Evolutionary conservation across 768 basidiomycete species (phyloP).

Genomic region (Lactarius hengduanensis): DNA sequence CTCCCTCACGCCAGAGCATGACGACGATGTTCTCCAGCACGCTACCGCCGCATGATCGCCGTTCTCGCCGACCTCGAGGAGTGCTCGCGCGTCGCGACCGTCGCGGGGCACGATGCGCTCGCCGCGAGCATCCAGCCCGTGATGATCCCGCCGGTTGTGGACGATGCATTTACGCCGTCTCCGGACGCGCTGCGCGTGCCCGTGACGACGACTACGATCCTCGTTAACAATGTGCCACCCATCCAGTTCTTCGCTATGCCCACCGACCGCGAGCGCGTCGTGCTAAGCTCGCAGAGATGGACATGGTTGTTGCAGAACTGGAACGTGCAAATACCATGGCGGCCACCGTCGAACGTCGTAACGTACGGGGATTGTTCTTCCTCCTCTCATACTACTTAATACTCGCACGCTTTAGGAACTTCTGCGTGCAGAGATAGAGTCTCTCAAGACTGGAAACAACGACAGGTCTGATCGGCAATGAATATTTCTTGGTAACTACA

Average conservation of each 20-base stretch:
- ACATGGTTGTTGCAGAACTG: slow-evolving; percentile 92
- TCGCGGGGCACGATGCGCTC: slow-evolving; percentile 57
- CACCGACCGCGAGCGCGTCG: slow-evolving; percentile 75
- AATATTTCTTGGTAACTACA: slow-evolving; percentile 1
- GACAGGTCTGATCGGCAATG: slow-evolving; percentile 67
- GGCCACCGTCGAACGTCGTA: slow-evolving; percentile 88
- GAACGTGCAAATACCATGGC: slow-evolving; percentile 94
- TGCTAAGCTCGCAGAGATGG: slow-evolving; percentile 87
- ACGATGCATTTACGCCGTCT: slow-evolving; percentile 23
- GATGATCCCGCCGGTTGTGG: slow-evolving; percentile 57
- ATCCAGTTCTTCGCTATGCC: slow-evolving; percentile 73
- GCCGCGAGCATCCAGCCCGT: slow-evolving; percentile 50
- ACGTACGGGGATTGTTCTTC: slow-evolving; percentile 48
- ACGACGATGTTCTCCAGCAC: slow-evolving; percentile 54
- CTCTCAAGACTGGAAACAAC: slow-evolving; percentile 75
- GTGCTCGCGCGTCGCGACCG: slow-evolving; percentile 55
- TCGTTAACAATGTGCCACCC: slow-evolving; percentile 84
- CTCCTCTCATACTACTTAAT: slow-evolving; percentile 3
- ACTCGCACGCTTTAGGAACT: slow-evolving; percentile 59
- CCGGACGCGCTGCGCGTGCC: slow-evolving; percentile 28
- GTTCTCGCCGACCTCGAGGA: slow-evolving; percentile 67
- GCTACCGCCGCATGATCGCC: slow-evolving; percentile 62
- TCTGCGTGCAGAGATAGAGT: slow-evolving; percentile 93
- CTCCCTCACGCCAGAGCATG: slow-evolving; percentile 60
- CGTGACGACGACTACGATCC: slow-evolving; percentile 60